These are phyloP conservation scores for Tagetes patula DNA, from an alignment of 129 eudicot genomes.

Conservation along the genomic window DNA sequence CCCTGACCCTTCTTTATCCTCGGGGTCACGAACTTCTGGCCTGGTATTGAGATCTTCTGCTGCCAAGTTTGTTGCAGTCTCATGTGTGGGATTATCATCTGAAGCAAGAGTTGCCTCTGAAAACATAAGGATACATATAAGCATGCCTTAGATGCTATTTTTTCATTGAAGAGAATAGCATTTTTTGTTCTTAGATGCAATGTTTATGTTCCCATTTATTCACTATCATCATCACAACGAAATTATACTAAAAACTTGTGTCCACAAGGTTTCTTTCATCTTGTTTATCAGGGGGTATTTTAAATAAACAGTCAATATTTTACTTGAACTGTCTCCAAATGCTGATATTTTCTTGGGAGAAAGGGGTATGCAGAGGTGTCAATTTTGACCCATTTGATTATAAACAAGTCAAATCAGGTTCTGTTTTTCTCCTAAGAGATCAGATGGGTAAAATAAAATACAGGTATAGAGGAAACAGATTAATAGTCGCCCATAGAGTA, in stretches of 20 bases:
- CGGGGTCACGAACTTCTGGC: slow-evolving; percentile 47
- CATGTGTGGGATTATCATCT: slow-evolving; percentile 33
- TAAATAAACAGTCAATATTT: neutral
- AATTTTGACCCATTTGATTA: neutral
- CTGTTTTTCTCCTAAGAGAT: neutral
- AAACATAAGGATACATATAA: slow-evolving; percentile 23
- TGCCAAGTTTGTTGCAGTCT: slow-evolving; percentile 30
- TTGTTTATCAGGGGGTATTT: neutral
- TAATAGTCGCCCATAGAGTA: neutral
- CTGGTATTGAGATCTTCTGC: slow-evolving; percentile 39
- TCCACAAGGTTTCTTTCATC: slow-evolving; percentile 2
- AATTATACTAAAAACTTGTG: neutral
- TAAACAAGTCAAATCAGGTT: neutral
- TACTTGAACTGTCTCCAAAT: neutral
- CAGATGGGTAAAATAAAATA: neutral
- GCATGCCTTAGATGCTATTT: neutral
- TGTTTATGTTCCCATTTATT: neutral
- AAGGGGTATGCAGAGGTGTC: neutral
- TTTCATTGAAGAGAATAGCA: neutral
- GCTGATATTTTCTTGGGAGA: neutral
- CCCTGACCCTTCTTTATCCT: slow-evolving; percentile 37
- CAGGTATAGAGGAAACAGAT: neutral
- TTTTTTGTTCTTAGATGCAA: neutral
- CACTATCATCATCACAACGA: no score
- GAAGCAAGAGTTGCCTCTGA: slow-evolving; percentile 43